A percentile compares a stretch with the other conserved stretches of the same genome.
These are phyloP conservation scores for Alternaria triticina DNA, from an alignment of 2,329 filamentous ascomycete genomes.

Conservation along the genomic window DNA sequence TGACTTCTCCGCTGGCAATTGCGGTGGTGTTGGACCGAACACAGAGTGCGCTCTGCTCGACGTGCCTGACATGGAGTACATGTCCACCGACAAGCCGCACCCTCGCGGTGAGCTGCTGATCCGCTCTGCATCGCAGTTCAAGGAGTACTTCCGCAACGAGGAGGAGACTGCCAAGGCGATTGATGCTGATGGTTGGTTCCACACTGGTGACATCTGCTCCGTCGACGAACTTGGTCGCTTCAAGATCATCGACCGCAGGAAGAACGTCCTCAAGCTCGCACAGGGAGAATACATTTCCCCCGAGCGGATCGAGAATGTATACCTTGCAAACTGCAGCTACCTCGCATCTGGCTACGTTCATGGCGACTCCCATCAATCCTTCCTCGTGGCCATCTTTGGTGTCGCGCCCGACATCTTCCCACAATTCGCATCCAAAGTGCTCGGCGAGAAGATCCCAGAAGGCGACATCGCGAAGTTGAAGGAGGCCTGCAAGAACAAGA, in stretches of 20 bases:
- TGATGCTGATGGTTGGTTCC: slow-evolving; percentile 93
- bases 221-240: slow-evolving; percentile 87
- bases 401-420: slow-evolving; percentile 86
- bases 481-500: slow-evolving; percentile 70
- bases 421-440: slow-evolving; percentile 76
- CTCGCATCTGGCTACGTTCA: slow-evolving; percentile 86
- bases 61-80: slow-evolving; percentile 93
- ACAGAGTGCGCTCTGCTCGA: slow-evolving; percentile 81
- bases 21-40: slow-evolving; percentile 72
- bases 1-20: slow-evolving; percentile 81
- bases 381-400: slow-evolving; percentile 85
- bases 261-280: slow-evolving; percentile 98
- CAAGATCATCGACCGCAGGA: slow-evolving; percentile 93
- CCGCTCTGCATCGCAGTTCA: slow-evolving; percentile 80
- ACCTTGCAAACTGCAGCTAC: slow-evolving; percentile 79
- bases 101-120: slow-evolving; percentile 90
- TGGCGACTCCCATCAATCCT: slow-evolving; percentile 82
- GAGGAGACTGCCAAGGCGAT: slow-evolving; percentile 85
- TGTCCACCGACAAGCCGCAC: slow-evolving; percentile 82
- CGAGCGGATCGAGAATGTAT: slow-evolving; percentile 95
- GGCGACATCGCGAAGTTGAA: slow-evolving; percentile 72
- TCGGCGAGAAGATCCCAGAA: slow-evolving; percentile 69
- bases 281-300: slow-evolving; percentile 99
- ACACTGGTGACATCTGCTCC: slow-evolving; percentile 88
- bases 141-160: slow-evolving; percentile 86